Percentiles rank a stretch among this genome's conserved stretches.
phyloP scores from a whole-genome alignment of 176 grass and related monocot species.

The Avena atlantica region DNA sequence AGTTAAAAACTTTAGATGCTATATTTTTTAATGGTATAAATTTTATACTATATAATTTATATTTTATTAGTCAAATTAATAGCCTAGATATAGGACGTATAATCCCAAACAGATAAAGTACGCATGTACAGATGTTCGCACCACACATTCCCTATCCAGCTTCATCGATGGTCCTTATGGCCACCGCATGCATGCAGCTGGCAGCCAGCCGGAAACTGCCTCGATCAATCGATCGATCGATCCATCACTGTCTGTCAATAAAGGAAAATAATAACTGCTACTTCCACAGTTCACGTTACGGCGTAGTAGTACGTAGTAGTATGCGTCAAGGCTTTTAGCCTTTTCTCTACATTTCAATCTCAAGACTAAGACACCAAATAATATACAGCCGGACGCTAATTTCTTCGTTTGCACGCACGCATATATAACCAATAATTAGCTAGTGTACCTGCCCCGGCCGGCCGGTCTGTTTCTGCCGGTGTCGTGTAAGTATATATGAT shows the following conservation, averaged over 20 bases:
- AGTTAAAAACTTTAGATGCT: too few relatives aligned
- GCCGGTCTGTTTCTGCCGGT: background rate
- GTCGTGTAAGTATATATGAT: background rate
- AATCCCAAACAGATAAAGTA: background rate
- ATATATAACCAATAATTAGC: too few relatives aligned
- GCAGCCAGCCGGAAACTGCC: background rate
- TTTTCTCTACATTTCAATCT: constrained; percentile 1
- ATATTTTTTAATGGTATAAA: too few relatives aligned
- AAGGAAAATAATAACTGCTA: background rate
- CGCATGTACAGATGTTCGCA: background rate
- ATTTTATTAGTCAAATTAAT: too few relatives aligned
- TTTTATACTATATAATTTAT: too few relatives aligned
- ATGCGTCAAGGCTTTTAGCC: background rate
- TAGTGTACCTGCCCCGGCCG: background rate
- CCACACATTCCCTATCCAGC: background rate
- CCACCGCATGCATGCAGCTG: background rate
- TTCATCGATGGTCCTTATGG: background rate
- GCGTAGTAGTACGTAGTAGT: background rate
- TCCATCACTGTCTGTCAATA: background rate
- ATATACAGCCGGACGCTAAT: too few relatives aligned
- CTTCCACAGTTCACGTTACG: background rate
- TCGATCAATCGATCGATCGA: background rate
- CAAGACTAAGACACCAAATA: background rate
- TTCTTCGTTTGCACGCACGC: too few relatives aligned
- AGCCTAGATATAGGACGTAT: too few relatives aligned